Conservation (phyloP, 225 moss, liverwort and hornwort genomes). For the Marchantia paleacea region DNA sequence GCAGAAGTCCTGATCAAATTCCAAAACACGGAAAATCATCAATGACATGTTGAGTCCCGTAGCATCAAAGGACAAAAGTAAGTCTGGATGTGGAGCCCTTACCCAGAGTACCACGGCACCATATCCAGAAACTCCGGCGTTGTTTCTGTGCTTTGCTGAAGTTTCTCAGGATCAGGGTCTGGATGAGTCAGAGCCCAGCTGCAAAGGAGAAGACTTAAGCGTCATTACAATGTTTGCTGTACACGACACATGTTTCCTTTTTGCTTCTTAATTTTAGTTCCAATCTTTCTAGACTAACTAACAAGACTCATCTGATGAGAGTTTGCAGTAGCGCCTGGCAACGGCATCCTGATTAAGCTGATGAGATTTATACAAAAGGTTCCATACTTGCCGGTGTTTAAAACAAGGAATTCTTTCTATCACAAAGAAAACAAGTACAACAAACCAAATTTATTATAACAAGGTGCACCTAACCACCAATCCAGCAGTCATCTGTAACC, state of each 20-base stretch:
- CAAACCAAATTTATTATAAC: too few species aligned
- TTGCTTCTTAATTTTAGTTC: not conserved
- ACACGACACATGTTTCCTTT: not conserved
- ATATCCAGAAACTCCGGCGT: slow-evolving; percentile 94
- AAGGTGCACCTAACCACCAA: too few species aligned
- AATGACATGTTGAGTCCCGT: not conserved
- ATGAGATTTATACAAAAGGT: too few species aligned
- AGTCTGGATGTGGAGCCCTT: slow-evolving; percentile 29
- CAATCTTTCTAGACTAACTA: not conserved
- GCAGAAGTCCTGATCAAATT: slow-evolving; percentile 79
- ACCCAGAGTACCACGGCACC: slow-evolving; percentile 99
- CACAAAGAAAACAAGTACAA: too few species aligned
- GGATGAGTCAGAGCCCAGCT: slow-evolving; percentile 99
- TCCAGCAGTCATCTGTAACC: too few species aligned
- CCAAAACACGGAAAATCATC: slow-evolving; percentile 3
- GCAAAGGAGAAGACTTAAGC: slow-evolving; percentile 21
- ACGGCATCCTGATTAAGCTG: too few species aligned
- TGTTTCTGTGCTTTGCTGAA: slow-evolving; percentile 68
- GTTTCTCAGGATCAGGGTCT: slow-evolving; percentile 61
- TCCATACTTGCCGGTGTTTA: too few species aligned
- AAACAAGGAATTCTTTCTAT: too few species aligned
- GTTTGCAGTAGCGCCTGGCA: too few species aligned
- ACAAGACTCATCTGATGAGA: not conserved
- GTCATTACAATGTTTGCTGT: not conserved
- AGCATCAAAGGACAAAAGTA: slow-evolving; percentile 11